Base-by-base conservation (phyloP, 2,329 filamentous ascomycete species). In the Diaporthe capsici region DNA sequence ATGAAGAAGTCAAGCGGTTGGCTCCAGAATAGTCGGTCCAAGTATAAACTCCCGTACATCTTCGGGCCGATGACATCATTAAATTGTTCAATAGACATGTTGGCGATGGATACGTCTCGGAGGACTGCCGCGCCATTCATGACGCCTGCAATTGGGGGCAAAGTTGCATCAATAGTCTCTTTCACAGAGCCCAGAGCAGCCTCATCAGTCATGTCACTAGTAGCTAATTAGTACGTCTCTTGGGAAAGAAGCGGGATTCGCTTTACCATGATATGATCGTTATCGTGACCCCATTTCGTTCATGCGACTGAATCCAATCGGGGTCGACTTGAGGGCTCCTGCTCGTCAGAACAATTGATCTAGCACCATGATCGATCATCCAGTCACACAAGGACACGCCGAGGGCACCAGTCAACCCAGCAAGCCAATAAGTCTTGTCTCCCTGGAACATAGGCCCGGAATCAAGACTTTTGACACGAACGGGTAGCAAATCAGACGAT, bases 321-420 rank as follows among this genome's bases (percentile, higher is more conserved):
- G 78, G 55, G 12, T 84, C 79, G 3, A 87, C 76, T 5, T 82
- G 77, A 4, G 85, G 81, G 13, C 80, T 82, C 0, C 87, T 83
- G 65, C 85, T 87, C 0, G 84, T 82, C 2, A 89, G 37, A 0
- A 82, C 83, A 0, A 88, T 53, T 39, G 84, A 76, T 20, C 80
- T 76, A 0, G 85, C 86, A 0, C 86, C 86, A 12, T 80, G 80
- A 0, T 53, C 63, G 2, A 83, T 79, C 85, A 87, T 87, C 84
- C 82, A 88, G 53, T 81, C 68, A 53, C 80, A 83, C 0, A 87
- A 78, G 0, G 85, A 84, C 6, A 80, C 80, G 2, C 86, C 86
- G 0, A 86, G 60, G 0, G 79, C 77, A 0, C 84, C 81, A 2
- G 81, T 81, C 9, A 84, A 73, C 0, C 83, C 83, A 22, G 82